Percentiles rank a stretch among this genome's conserved stretches.
Evolutionary conservation across 305 asterid genomes (phyloP).

Genomic region (Plantago coronopus): DNA sequence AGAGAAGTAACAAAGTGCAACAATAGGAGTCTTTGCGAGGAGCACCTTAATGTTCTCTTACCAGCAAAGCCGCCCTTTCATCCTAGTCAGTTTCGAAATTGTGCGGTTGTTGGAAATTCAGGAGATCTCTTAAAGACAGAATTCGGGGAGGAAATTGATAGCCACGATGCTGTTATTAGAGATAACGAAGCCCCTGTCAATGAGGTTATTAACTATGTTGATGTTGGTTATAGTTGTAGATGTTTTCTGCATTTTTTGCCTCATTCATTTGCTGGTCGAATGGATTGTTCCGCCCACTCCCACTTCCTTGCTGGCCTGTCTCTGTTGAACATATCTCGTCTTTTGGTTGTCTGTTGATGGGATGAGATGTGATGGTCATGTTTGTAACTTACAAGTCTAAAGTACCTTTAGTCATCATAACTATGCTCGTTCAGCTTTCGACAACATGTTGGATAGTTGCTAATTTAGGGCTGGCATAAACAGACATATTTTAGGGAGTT

Average conservation of each 20-base stretch:
- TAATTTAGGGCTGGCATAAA: background rate
- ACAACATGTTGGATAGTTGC: too few relatives aligned
- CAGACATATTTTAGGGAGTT: background rate
- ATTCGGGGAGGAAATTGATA: conserved; percentile 86
- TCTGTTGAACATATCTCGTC: too few relatives aligned
- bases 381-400: too few relatives aligned
- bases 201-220: conserved; percentile 44
- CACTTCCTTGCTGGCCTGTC: too few relatives aligned
- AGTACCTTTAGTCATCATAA: too few relatives aligned
- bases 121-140: conserved; percentile 93
- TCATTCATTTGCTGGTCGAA: background rate
- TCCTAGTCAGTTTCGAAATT: conserved; percentile 82
- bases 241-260: background rate
- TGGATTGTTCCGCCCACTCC: background rate
- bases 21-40: conserved; percentile 84
- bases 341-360: too few relatives aligned
- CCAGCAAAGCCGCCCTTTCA: conserved; percentile 94
- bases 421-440: too few relatives aligned
- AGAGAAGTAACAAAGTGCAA: conserved; percentile 90
- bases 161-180: conserved; percentile 92
- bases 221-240: conserved; percentile 9
- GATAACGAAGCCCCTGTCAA: conserved; percentile 97
- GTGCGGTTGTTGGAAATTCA: conserved; percentile 97
- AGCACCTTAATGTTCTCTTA: conserved; percentile 69
- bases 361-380: background rate